These are phyloP conservation scores for Rhizopogon roseolus DNA, from an alignment of 768 basidiomycete species.

Conservation along the genomic window DNA sequence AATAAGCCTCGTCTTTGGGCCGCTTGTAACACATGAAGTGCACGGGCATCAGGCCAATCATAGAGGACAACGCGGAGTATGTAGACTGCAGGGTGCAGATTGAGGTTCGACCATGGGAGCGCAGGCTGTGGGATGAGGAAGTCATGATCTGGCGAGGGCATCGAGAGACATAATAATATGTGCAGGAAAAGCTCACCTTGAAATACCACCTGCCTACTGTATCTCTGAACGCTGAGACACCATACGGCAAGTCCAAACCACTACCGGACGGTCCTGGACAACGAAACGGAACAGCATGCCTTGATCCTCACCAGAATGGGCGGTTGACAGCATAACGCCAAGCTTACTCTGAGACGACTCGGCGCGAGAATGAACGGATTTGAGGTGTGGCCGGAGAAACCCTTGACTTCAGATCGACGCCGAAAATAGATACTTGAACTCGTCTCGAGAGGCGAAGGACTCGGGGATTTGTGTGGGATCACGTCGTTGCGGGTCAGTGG, in stretches of 20 bases:
- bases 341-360: neutral
- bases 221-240: constrained; percentile 54
- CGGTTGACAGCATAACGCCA: neutral
- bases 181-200: constrained; percentile 33
- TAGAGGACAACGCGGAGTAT: constrained; percentile 69
- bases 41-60: constrained; percentile 70
- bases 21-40: constrained; percentile 37
- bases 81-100: constrained; percentile 54
- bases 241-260: constrained; percentile 57
- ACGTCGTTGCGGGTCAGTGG: neutral
- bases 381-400: constrained; percentile 13
- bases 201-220: constrained; percentile 46
- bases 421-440: neutral
- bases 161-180: neutral
- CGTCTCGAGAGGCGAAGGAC: neutral
- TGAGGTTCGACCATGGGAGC: constrained; percentile 28
- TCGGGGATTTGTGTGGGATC: neutral
- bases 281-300: constrained; percentile 39
- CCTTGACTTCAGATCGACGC: neutral
- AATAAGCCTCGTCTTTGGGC: constrained; percentile 49
- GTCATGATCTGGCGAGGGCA: constrained; percentile 49
- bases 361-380: neutral
- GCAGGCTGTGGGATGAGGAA: constrained; percentile 63
- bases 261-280: constrained; percentile 58
- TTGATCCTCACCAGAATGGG: neutral